Evolutionary conservation across 139 green algal species (phyloP), one percentile per base, ranked within the genome.

Genomic region (Chlamydomonas sp.): DNA sequence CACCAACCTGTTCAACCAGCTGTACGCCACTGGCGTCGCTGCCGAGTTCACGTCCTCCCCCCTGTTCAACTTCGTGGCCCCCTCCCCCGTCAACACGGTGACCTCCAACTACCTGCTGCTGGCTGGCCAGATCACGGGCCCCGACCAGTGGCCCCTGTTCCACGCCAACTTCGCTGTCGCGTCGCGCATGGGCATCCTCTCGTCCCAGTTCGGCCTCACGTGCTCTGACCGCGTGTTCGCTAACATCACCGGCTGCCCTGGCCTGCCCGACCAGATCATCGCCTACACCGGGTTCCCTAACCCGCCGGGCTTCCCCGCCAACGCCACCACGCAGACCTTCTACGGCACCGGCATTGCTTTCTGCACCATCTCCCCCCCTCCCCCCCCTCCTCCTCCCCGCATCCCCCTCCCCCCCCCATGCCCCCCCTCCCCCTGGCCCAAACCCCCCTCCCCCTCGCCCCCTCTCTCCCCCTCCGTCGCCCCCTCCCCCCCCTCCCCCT

Each of bases 201-300:
- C 10, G 20, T 26, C 16, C 24, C 54, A 64, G 54, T 64, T 36
- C 54, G 34, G 34, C 54, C 54, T 64, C 24, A 26, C 24, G 6
- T 64, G 54, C 54, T 36, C 54, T 64, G 54, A 64, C 54, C 54
- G 34, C 24, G 34, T 64, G 10, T 64, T 22, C 24, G 54, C 54
- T 16, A 64, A 64, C 26, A 33, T 64, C 24, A 64, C 54, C 20
- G 30, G 54, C 54, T 22, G 54, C 54, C n/a, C n/a, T n/a, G n/a
- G n/a, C n/a, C n/a, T n/a, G n/a, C n/a, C n/a, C n/a, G n/a, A n/a
- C n/a, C n/a, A n/a, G n/a, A n/a, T n/a, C n/a, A n/a, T n/a, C n/a
- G n/a, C n/a, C n/a, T n/a, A n/a, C n/a, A n/a, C n/a, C n/a, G n/a
- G n/a, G n/a, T n/a, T n/a, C n/a, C n/a, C n/a, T 20, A 36, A 22